A percentile compares a stretch with the other conserved stretches of the same genome.
phyloP scores from a whole-genome alignment of 1,284 basidiomycete species.

The Puccinia triticina region DNA sequence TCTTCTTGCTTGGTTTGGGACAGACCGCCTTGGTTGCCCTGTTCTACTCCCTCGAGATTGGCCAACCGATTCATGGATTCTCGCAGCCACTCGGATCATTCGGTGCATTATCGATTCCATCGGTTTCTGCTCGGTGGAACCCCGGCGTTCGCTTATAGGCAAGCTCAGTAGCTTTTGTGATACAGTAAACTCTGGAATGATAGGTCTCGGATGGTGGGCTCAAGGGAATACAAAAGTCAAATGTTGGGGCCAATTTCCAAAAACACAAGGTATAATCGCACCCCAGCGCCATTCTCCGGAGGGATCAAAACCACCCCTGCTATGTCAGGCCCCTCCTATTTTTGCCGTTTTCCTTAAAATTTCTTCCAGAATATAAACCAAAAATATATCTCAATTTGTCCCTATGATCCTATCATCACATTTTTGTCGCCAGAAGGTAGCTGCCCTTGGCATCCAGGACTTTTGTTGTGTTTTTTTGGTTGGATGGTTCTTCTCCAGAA shows the following conservation, averaged over 20 bases:
- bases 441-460: too few relatives aligned
- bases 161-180: slow-evolving; percentile 18
- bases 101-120: slow-evolving; percentile 23
- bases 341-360: too few relatives aligned
- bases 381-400: too few relatives aligned
- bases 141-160: background rate
- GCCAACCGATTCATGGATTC: slow-evolving; percentile 3
- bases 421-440: too few relatives aligned
- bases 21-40: slow-evolving; percentile 33
- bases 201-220: slow-evolving; percentile 11
- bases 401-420: too few relatives aligned
- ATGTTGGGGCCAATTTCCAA: background rate
- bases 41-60: slow-evolving; percentile 29
- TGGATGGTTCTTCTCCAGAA: too few relatives aligned
- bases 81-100: background rate
- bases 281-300: too few relatives aligned
- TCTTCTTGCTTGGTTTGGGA: slow-evolving; percentile 35
- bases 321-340: too few relatives aligned
- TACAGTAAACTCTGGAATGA: slow-evolving; percentile 19
- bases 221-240: background rate
- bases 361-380: too few relatives aligned
- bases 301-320: too few relatives aligned
- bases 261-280: slow-evolving; percentile 25
- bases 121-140: slow-evolving; percentile 13
- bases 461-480: too few relatives aligned